Evolutionary conservation across 2,329 filamentous ascomycete genomes (phyloP).

Genomic region (Cercospora sojina): DNA sequence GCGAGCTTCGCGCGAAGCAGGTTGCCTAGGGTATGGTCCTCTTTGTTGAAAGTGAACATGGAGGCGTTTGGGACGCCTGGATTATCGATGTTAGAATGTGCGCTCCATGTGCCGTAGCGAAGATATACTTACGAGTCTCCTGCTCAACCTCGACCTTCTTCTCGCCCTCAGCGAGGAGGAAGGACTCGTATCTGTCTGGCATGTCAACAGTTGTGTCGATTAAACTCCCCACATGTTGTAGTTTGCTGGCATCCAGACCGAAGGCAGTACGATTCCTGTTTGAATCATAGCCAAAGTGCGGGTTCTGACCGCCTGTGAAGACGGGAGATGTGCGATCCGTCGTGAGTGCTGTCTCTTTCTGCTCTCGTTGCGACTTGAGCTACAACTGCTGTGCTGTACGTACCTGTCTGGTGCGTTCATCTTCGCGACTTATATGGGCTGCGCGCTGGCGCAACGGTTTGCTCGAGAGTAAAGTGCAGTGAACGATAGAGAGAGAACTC

Average conservation of each 20-base stretch:
- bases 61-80: slow-evolving; percentile 89
- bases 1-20: slow-evolving; percentile 82
- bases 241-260: slow-evolving; percentile 23
- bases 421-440: slow-evolving; percentile 23
- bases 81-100: slow-evolving; percentile 7
- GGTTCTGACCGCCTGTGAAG: slow-evolving; percentile 14
- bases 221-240: slow-evolving; percentile 24
- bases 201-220: slow-evolving; percentile 34
- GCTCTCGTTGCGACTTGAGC: not conserved
- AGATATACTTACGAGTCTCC: slow-evolving; percentile 71
- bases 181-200: slow-evolving; percentile 78
- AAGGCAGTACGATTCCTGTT: slow-evolving; percentile 19
- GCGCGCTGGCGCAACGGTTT: slow-evolving; percentile 17
- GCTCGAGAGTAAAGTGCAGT: not conserved
- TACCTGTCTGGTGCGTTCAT: slow-evolving; percentile 59
- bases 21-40: slow-evolving; percentile 79
- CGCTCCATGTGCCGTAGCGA: not conserved
- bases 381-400: slow-evolving; percentile 27
- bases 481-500: not conserved
- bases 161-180: slow-evolving; percentile 81
- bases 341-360: slow-evolving; percentile 16
- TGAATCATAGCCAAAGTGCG: slow-evolving; percentile 12
- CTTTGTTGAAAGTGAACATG: slow-evolving; percentile 92
- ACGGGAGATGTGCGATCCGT: slow-evolving; percentile 16
- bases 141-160: slow-evolving; percentile 89